A percentile compares a stretch with the other conserved stretches of the same genome.
Conservation (phyloP, 2,329 filamentous ascomycete genomes). For the Cadophora gregata region DNA sequence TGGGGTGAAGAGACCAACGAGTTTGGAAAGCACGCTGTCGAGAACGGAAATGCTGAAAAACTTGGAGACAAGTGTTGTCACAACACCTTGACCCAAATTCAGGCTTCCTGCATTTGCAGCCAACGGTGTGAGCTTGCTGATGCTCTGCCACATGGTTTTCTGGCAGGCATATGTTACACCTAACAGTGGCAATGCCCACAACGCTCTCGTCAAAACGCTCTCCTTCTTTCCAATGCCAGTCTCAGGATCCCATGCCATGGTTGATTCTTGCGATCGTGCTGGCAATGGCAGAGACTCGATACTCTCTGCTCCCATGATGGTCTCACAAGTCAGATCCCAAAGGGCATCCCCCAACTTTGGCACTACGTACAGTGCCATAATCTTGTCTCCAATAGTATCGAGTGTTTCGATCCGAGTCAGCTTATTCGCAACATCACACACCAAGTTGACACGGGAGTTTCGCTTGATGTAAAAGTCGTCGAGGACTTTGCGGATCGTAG, state of each 20-base stretch:
- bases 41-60: constrained; percentile 31
- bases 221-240: constrained; percentile 40
- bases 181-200: constrained; percentile 38
- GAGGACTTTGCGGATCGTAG: constrained; percentile 13
- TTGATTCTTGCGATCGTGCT: constrained; percentile 30
- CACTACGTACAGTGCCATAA: constrained; percentile 34
- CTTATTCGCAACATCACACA: constrained; percentile 34
- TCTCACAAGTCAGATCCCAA: constrained; percentile 31
- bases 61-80: constrained; percentile 15
- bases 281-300: constrained; percentile 44
- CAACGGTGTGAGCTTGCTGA: constrained; percentile 8
- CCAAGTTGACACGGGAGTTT: constrained; percentile 31
- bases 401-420: constrained; percentile 37
- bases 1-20: constrained; percentile 36
- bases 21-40: constrained; percentile 33
- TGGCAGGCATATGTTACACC: constrained; percentile 27
- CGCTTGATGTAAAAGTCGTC: constrained; percentile 33
- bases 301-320: constrained; percentile 36
- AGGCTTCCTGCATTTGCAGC: background rate
- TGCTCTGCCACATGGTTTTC: constrained; percentile 28
- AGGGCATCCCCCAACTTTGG: constrained; percentile 35
- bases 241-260: constrained; percentile 43
- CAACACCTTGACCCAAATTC: background rate
- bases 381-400: constrained; percentile 24
- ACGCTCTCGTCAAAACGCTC: constrained; percentile 32